Percentiles rank a stretch among this genome's conserved stretches.
Evolutionary conservation across 2,329 filamentous ascomycete species (phyloP).

Genomic region (Exophiala mesophila): DNA sequence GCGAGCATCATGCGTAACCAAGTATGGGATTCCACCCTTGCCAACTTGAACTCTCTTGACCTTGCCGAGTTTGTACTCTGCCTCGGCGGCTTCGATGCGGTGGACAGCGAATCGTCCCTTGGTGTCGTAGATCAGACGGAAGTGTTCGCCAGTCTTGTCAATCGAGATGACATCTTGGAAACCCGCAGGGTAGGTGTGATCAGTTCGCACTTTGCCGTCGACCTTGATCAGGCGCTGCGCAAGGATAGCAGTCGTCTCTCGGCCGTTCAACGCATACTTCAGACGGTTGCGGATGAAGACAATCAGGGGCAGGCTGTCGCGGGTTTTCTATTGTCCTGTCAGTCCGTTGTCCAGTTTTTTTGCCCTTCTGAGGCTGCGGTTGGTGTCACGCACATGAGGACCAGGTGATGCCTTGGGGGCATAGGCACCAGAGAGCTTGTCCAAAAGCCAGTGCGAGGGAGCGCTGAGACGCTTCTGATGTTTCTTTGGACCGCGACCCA

Average conservation of each 20-base stretch:
- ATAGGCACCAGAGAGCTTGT: constrained; percentile 95
- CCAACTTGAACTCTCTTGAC: constrained; percentile 99
- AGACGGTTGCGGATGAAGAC: constrained; percentile 90
- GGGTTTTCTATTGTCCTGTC: constrained; percentile 77
- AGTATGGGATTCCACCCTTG: constrained; percentile 99
- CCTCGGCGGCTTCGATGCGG: constrained; percentile 98
- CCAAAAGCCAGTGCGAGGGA: constrained; percentile 98
- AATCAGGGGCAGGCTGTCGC: constrained; percentile 97
- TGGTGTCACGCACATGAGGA: constrained; percentile 49
- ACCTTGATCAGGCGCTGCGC: constrained; percentile 99
- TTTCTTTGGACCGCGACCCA: constrained; percentile 72
- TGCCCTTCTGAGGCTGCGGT: background rate
- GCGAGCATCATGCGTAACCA: constrained; percentile 99
- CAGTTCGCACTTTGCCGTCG: constrained; percentile 98
- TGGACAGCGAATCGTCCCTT: constrained; percentile 99
- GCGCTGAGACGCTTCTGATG: constrained; percentile 99
- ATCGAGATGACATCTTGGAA: constrained; percentile 99
- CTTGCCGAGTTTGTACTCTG: constrained; percentile 99
- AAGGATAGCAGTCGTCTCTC: constrained; percentile 95
- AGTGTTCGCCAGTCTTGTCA: constrained; percentile 99
- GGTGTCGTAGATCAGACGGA: constrained; percentile 99
- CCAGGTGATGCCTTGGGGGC: constrained; percentile 67
- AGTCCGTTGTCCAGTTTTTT: constrained; percentile 5
- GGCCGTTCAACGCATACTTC: constrained; percentile 99
- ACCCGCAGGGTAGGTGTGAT: constrained; percentile 92